Evolutionary conservation across 768 basidiomycete species (phyloP).

Genomic region (Serendipita sp.): DNA sequence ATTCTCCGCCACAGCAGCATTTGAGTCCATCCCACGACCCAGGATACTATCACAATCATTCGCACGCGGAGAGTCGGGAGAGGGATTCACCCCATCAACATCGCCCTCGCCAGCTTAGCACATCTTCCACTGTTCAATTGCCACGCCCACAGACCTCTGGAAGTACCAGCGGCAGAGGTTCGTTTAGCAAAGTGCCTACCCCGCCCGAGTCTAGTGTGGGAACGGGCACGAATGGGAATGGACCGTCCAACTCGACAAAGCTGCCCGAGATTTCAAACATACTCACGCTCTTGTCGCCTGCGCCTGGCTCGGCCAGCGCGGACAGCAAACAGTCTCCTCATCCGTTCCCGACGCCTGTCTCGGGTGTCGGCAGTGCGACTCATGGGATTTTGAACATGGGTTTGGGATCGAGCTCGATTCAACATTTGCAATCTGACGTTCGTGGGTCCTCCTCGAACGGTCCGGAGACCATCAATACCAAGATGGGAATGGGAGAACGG

Average conservation of each 20-base stretch:
- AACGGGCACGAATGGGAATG: background rate
- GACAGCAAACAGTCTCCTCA: background rate
- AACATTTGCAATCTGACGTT: background rate
- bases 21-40: background rate
- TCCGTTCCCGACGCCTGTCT: slow-evolving; percentile 1
- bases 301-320: background rate
- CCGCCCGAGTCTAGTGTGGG: background rate
- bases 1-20: background rate
- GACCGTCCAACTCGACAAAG: background rate
- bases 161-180: background rate
- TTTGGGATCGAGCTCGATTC: background rate
- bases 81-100: background rate
- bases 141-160: background rate
- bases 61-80: background rate
- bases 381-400: background rate
- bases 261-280: slow-evolving; percentile 4
- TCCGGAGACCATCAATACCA: too few relatives aligned
- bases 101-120: background rate
- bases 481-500: too few relatives aligned
- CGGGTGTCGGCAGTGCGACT: background rate
- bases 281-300: slow-evolving; percentile 1
- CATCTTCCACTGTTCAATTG: background rate
- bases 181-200: background rate
- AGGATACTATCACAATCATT: background rate
- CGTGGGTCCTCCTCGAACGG: background rate